A percentile compares a stretch with the other conserved stretches of the same genome.
Evolutionary conservation across 2,329 filamentous ascomycete species (phyloP).

Genomic region (Fusarium sp.): DNA sequence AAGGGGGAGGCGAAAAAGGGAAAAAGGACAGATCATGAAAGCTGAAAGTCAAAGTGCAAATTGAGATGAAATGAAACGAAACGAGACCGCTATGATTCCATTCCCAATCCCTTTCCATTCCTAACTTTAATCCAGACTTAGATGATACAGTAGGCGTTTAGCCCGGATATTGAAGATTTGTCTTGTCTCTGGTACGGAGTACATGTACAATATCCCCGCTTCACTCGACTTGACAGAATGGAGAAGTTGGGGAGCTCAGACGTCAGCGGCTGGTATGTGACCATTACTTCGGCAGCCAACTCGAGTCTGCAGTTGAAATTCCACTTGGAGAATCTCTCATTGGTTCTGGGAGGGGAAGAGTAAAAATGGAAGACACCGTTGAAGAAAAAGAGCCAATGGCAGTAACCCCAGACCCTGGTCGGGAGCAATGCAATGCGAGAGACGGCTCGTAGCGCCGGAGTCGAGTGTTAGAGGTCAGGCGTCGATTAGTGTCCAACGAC

Average conservation of each 20-base stretch:
- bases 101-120: conserved; percentile 29
- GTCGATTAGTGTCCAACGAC: conserved; percentile 10
- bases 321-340: conserved; percentile 11
- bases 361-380: conserved; percentile 12
- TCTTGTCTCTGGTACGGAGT: too few relatives aligned
- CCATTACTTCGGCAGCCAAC: conserved; percentile 16
- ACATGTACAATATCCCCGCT: conserved; percentile 14
- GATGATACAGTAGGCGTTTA: too few relatives aligned
- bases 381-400: conserved; percentile 13
- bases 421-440: conserved; percentile 21
- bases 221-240: neutral
- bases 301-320: conserved; percentile 20
- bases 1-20: conserved; percentile 30
- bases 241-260: conserved; percentile 20
- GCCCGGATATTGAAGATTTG: neutral
- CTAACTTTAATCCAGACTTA: conserved; percentile 4
- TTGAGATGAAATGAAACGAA: conserved; percentile 11
- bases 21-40: neutral
- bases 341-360: conserved; percentile 12
- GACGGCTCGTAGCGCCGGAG: conserved; percentile 38
- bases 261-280: conserved; percentile 40
- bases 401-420: conserved; percentile 21
- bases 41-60: neutral
- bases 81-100: conserved; percentile 23
- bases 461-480: conserved; percentile 13